Evolutionary conservation across 225 moss, liverwort and hornwort genomes (phyloP), one percentile per base, ranked within the genome.

Genomic region (Pleurozium schreberi): DNA sequence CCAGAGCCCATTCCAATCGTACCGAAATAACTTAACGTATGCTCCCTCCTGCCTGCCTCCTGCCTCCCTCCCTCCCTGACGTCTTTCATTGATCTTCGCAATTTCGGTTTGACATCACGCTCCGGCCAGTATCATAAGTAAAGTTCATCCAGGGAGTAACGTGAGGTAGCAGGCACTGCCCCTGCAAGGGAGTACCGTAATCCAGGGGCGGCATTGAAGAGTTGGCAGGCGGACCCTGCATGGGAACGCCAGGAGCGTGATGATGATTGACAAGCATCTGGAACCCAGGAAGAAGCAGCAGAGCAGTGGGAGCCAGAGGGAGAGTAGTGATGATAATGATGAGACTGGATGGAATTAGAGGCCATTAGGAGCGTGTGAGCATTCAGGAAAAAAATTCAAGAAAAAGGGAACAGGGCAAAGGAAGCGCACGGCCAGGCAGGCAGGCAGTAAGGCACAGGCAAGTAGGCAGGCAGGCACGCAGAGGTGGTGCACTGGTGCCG

Each of bases 251-350:
- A 64, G 58, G 62, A 70, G 70, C 52, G 74, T 62, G 86, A 86
- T 90, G 90, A 90, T 90, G 92, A 92, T 90, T 88, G 92, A 90
- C 60, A 88, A 88, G 92, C 92, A 92, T 92, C 90, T 88, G 92
- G 86, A 92, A 86, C 82, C 66, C 88, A 60, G 85, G 81, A 75
- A 74, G 69, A 74, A 50, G 59, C 69, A 45, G 71, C 73, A 75
- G 75, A 63, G 78, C 80, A 77, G 89, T 62, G 33, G 33, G 89
- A 74, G 62, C 47, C 47, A 62, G 75, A 62, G 75, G 75, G 74
- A 15, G 75, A n/a, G 75, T 62, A 36, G 55, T 49, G 85, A 81
- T 87, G 89, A 71, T 90, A 87, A 90, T 87, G 87, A 84, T 50
- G 59, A 87, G 69, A 55, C 76, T 45, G 64, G 71, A 73, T 71